A percentile compares a stretch with the other conserved stretches of the same genome.
phyloP scores from a whole-genome alignment of 1,284 basidiomycete genomes.

The Neonothopanus nambi region DNA sequence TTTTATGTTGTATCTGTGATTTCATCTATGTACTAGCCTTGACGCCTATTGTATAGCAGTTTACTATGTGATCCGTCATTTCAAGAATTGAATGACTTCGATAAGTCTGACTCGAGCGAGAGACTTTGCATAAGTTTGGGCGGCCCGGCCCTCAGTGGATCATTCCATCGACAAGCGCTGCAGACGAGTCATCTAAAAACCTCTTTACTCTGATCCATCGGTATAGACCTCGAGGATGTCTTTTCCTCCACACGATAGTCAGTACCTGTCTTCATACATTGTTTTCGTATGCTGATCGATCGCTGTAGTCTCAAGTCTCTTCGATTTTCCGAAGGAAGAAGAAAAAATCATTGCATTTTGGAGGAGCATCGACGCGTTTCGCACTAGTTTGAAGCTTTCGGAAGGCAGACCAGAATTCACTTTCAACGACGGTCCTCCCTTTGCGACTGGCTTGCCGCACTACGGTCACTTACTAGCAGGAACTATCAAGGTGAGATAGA shows the following conservation, averaged over 20 bases:
- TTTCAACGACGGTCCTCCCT: conserved; percentile 98
- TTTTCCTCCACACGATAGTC: conserved; percentile 73
- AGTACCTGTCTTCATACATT: conserved; percentile 29
- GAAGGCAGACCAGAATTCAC: conserved; percentile 88
- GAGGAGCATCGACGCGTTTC: conserved; percentile 97
- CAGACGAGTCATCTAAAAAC: neutral
- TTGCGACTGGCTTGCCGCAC: conserved; percentile 96
- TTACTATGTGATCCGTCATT: too few relatives aligned
- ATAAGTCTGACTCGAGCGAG: too few relatives aligned
- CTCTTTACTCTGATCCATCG: neutral
- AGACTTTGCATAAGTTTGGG: too few relatives aligned
- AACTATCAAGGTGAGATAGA: conserved; percentile 93
- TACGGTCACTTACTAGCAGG: conserved; percentile 92
- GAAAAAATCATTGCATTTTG: conserved; percentile 92
- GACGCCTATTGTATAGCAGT: too few relatives aligned
- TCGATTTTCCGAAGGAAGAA: conserved; percentile 92
- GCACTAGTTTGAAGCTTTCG: conserved; percentile 90
- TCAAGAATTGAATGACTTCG: too few relatives aligned
- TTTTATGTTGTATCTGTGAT: too few relatives aligned
- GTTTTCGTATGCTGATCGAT: conserved; percentile 11
- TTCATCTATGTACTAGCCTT: too few relatives aligned
- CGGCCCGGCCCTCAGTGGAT: too few relatives aligned
- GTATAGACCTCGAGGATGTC: conserved; percentile 47
- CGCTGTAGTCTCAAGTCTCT: conserved; percentile 63
- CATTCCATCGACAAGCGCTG: too few relatives aligned